phyloP scores from a whole-genome alignment of 2,329 filamentous ascomycete species.

The Colletotrichum ledebouriae region DNA sequence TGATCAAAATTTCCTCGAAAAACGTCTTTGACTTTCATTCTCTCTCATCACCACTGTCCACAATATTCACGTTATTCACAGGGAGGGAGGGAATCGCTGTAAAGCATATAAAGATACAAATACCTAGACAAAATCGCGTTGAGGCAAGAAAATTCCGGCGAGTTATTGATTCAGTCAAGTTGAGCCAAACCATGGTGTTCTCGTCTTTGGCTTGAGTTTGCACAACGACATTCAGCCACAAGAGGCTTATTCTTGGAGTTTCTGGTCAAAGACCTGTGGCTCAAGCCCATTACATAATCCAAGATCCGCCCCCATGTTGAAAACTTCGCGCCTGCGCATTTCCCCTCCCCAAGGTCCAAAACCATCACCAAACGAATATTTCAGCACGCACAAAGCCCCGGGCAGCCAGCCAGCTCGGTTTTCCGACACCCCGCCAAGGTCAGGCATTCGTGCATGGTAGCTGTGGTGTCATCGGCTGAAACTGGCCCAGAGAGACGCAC shows the following conservation, averaged over 20 bases:
- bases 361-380: constrained; percentile 47
- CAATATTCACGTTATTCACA: too few relatives aligned
- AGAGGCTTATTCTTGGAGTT: not conserved
- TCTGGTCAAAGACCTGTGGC: not conserved
- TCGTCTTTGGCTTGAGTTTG: too few relatives aligned
- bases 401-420: constrained; percentile 31
- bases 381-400: constrained; percentile 45
- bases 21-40: too few relatives aligned
- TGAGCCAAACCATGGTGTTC: too few relatives aligned
- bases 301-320: constrained; percentile 37
- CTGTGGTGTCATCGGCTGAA: constrained; percentile 41
- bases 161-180: too few relatives aligned
- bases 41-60: too few relatives aligned
- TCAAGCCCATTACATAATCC: not conserved
- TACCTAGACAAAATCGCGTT: too few relatives aligned
- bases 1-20: too few relatives aligned
- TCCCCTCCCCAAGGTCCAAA: constrained; percentile 46
- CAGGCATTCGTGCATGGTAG: constrained; percentile 42
- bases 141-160: too few relatives aligned
- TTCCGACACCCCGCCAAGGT: constrained; percentile 37
- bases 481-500: constrained; percentile 21
- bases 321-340: constrained; percentile 47
- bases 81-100: too few relatives aligned
- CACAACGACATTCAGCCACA: not conserved
- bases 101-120: too few relatives aligned